phyloP scores from a whole-genome alignment of 805 yeast genomes.

The Suhomyces pyralidae region DNA sequence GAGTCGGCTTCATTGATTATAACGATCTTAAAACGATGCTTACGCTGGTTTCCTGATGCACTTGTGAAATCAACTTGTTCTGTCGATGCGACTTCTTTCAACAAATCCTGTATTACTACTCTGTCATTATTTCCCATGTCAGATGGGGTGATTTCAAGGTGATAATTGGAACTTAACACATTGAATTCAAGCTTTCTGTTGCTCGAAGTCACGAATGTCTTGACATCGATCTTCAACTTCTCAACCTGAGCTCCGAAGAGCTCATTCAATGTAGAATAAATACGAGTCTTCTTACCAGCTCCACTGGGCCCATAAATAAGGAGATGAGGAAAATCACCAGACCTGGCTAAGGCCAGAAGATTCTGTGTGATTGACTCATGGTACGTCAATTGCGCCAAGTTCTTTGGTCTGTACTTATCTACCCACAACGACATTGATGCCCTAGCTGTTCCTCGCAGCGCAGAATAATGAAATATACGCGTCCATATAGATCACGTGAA shows the following conservation, averaged over 20 bases:
- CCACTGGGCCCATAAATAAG: slow-evolving; percentile 95
- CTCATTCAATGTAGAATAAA: slow-evolving; percentile 72
- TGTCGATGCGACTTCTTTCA: slow-evolving; percentile 92
- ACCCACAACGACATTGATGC: slow-evolving; percentile 88
- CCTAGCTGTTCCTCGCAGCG: neutral
- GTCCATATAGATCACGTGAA: slow-evolving; percentile 1
- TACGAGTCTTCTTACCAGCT: slow-evolving; percentile 94
- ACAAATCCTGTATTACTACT: slow-evolving; percentile 87
- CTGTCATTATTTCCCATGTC: slow-evolving; percentile 97
- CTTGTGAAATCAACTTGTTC: slow-evolving; percentile 83
- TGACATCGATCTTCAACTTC: slow-evolving; percentile 79
- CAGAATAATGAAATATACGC: slow-evolving; percentile 4
- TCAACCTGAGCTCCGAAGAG: slow-evolving; percentile 82
- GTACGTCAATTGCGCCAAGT: slow-evolving; percentile 60
- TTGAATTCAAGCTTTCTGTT: slow-evolving; percentile 84
- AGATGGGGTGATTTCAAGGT: slow-evolving; percentile 92
- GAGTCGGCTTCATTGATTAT: slow-evolving; percentile 90
- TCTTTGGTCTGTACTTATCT: slow-evolving; percentile 83
- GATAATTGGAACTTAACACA: slow-evolving; percentile 87
- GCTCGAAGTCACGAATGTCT: slow-evolving; percentile 71
- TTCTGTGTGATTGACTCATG: slow-evolving; percentile 64
- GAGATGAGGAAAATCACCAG: slow-evolving; percentile 91
- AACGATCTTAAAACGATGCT: slow-evolving; percentile 70
- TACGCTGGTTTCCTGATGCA: slow-evolving; percentile 25
- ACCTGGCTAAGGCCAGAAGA: slow-evolving; percentile 55